Base-by-base conservation (phyloP, 768 basidiomycete species). In the Daedalea quercina region DNA sequence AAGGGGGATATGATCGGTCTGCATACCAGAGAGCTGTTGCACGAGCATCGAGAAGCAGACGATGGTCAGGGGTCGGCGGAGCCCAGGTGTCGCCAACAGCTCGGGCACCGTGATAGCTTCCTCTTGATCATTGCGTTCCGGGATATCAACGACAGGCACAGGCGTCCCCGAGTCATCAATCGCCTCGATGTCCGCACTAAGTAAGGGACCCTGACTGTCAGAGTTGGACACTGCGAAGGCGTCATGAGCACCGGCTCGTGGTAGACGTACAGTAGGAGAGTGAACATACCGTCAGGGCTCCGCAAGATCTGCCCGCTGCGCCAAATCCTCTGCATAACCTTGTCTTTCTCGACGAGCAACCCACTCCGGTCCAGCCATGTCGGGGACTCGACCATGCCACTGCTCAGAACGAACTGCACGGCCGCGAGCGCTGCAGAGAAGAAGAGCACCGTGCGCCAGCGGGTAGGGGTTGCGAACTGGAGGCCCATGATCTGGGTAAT, bases 401-500 rank as follows among this genome's bases (percentile, higher is more conserved):
- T 63, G 53, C 80, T 79, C 24, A 77, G 54, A 22, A 86, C 62
- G 48, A 84, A 69, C 60, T 92, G 90, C 1, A 72, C 53, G 7
- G 76, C 63, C 9, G 82, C 78, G n/a, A 87, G 58, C 1, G 63
- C 69, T 28, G 72, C 73, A 1, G 90, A 90, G 49, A 84, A 67
- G 54, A 83, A 65, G 20, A 89, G 74, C 20, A 92, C 88, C 41
- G 77, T 59, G 37, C 90, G 82, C 90, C 90, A 93, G 45, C 76
- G 65, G 17, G 72, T 73, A 1, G 86, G 86, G 9, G 82, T 82
- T 15, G 90, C 85, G 45, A 89, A 74, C 49, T 71, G 66, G 34
- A 93, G 73, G 2, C 91, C 92, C 55, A 90, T 72, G 3, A 75
- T 68, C 63, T 98, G 94, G 0, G 93, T 88, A n/a, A 82, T 65